Base-by-base conservation (phyloP, 2,329 filamentous ascomycete genomes). In the Tolypocladium sp. region DNA sequence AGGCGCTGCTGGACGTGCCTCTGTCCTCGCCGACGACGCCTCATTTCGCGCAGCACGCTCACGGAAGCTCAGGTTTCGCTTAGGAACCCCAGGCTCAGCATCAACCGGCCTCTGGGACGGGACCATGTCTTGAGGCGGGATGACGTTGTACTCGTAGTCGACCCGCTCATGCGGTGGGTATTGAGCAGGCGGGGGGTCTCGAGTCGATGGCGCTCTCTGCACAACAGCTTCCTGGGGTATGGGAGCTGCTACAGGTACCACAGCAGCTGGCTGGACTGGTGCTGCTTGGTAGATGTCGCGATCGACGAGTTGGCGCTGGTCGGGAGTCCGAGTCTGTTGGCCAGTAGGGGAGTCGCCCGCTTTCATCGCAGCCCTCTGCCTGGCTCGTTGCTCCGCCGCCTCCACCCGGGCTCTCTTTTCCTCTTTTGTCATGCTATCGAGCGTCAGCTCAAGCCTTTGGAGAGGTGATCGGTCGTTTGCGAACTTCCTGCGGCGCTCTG, bases 351-450 rank as follows among this genome's bases (percentile, higher is more conserved):
- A 66, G 51, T 63, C 64, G 63, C 66, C 65, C 56, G 72, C 65
- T 64, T 67, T 70, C 30, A 74, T 71, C 42, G 79, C 79, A 15
- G 77, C 78, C 65, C 79, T 80, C 68, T 93, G 87, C 65, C 86
- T 83, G 22, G 87, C 83, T 51, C 84, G 82, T 65, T 86, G 81
- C 71, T 97, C 93, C 7, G 91, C 91, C 67, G 93, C 89, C 70
- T 92, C 84, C 5, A 93, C 85, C 54, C 91, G 83, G 10, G 92
- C 91, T 63, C 93, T 84, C 73, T 96, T 95, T 74, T 97, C 92
- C 75, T 97, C 92, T 73, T 97, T 97, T 72, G 90, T 96, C 73
- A 97, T 93, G 74, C 90, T 92, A 73, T 89, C 89, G 68, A 97
- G 82, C 67, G 91, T 94, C 69, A 90, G 85, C 77, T 99, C 93